Conservation (phyloP, 352 stramenopile genomes). For the Globisporangium alternatum region DNA sequence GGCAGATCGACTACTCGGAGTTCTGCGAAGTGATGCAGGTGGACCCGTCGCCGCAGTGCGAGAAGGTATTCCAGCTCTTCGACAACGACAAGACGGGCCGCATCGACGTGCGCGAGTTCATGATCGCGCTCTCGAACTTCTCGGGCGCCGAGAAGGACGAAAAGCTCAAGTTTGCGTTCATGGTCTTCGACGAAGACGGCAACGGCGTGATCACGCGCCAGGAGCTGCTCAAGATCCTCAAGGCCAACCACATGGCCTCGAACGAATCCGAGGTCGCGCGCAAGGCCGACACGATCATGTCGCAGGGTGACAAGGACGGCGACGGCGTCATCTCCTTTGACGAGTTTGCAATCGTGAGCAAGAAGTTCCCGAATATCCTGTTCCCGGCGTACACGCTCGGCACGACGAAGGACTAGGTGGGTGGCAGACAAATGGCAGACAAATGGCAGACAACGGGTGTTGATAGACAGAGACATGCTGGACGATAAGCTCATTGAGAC, state of each 20-base stretch:
- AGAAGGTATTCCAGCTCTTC: constrained; percentile 94
- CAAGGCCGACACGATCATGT: constrained; percentile 97
- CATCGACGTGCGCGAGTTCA: constrained; percentile 93
- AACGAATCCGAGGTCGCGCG: constrained; percentile 90
- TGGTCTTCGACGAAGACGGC: constrained; percentile 94
- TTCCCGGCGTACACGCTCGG: constrained; percentile 85
- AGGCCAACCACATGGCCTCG: constrained; percentile 94
- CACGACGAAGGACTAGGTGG: constrained; percentile 46
- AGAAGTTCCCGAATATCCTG: constrained; percentile 97
- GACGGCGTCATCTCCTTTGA: constrained; percentile 97
- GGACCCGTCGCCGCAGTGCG: constrained; percentile 87
- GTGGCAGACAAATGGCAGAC: background rate
- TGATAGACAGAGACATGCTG: background rate
- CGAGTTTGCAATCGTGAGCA: constrained; percentile 94
- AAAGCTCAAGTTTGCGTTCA: constrained; percentile 96
- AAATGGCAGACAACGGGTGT: background rate
- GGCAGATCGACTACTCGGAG: constrained; percentile 96
- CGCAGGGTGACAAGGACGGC: constrained; percentile 94
- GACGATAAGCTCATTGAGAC: no score
- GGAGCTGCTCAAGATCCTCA: constrained; percentile 94
- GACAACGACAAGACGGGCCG: constrained; percentile 91
- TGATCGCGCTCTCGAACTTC: constrained; percentile 94
- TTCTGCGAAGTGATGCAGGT: constrained; percentile 96
- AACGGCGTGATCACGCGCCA: constrained; percentile 94
- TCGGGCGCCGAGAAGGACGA: constrained; percentile 93